Evolutionary conservation across 495 filamentous ascomycete species (phyloP), one percentile per base, ranked within the genome.

Genomic region (Xylaria castorea): DNA sequence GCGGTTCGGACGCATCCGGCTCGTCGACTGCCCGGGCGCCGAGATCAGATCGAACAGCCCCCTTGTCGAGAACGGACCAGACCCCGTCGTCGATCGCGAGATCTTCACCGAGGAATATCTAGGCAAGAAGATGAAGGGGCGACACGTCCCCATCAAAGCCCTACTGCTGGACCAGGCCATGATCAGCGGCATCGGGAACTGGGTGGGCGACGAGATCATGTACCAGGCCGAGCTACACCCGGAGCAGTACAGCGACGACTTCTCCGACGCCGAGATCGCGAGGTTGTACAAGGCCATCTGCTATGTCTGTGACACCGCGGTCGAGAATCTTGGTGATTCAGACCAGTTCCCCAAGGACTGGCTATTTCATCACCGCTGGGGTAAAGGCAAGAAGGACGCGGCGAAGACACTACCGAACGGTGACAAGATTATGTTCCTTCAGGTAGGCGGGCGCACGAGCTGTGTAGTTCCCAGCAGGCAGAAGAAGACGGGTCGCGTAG

Each of bases 151-250:
- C 0, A 85, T 98, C 60, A 98, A 98, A 78, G 91, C 93, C 0
- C 84, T 97, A 63, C 81, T 99, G 27, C 86, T 98, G 16, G 93
- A 98, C 76, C 96, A 99, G 79, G 85, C 88, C n/a, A 92, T 91
- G 75, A 91, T 98, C 65, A 94, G 93, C 75, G 96, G 96, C 6
- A 93, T 99, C 62, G 96, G 96, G 2, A 98, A 98, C 75, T 98
- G 95, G 96, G 94, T 99, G 74, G 94, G 90, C 0, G 96, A 99
- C 77, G 96, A 99, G 74, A 91, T 97, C 38, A 79, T 99, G 36
- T 72, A 72, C 16, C 70, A 72, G 48, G 70, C 63, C 51, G 38
- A 6, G 68, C 87, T 98, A 20, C 96, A 99, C 71, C 96, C 96
- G 0, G 95, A 97, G 79, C 92, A 96, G 74, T 95, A 95, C 81